Evolutionary conservation across 2,329 filamentous ascomycete species (phyloP), one percentile per base, ranked within the genome.

Genomic region (Acrodontium crateriforme): DNA sequence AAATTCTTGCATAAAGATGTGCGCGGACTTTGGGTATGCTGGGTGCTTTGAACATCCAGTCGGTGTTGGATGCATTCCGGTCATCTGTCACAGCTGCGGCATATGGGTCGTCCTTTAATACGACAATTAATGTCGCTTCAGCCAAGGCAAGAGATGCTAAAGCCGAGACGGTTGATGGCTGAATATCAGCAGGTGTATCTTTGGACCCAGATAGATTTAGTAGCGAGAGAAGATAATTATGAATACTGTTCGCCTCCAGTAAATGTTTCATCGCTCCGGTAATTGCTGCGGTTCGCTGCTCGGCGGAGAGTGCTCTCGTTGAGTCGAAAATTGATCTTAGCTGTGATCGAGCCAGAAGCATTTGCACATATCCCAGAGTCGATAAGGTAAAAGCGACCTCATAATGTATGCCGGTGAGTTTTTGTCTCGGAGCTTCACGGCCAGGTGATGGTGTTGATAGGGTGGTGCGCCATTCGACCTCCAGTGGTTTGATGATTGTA

Each of bases 41-140:
- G 1, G 87, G 83, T 0, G 83, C 71, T 45, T 79, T 82, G 53
- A 89, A 91, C 84, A 95, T 95, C 87, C 87, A 98, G 41, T 95
- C 87, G 36, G 71, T 83, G 52, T 85, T 83, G 41, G 77, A 74
- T 29, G 76, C 71, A 48, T 92, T 91, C 25, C 85, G 69, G 31
- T 77, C 72, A 45, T 92, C 81, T 1, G 83, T 74, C 2, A 92
- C 77, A 5, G 76, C 70, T 2, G 78, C 74, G 1, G 87, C 78
- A 47, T 94, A 95, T 0, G 87, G 84, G 46, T 98, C 89, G 49
- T 95, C 87, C 44, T 95, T 95, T 27, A 92, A 54, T 1, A 95
- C 83, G 1, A 83, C 83, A 1, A 94, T 69, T 2, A 95, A 66
- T 0, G 85, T 94, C 0, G 85, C 85, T 55, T 94, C 87, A 2